Evolutionary conservation across 2,329 filamentous ascomycete genomes (phyloP).

Genomic region (Aspergillus ustus): DNA sequence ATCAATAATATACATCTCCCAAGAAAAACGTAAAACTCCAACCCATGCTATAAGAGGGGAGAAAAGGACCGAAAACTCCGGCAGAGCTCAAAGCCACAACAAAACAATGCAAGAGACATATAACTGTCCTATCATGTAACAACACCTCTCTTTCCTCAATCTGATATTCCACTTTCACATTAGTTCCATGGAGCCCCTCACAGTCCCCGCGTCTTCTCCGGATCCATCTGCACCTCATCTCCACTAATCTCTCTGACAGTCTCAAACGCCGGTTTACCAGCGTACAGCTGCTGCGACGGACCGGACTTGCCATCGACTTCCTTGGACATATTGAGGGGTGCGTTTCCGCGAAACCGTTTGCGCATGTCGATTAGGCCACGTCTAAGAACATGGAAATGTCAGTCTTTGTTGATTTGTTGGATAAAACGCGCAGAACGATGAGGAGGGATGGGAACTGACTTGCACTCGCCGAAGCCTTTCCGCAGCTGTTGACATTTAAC

Average conservation of each 20-base stretch:
- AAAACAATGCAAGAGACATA: background rate
- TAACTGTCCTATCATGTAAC: background rate
- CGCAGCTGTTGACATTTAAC: conserved; percentile 90
- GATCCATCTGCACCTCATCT: conserved; percentile 62
- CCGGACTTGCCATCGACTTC: conserved; percentile 58
- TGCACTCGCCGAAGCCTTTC: conserved; percentile 92
- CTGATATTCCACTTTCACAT: background rate
- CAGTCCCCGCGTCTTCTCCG: conserved; percentile 53
- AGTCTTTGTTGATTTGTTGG: background rate
- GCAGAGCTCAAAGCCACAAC: background rate
- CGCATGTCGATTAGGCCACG: conserved; percentile 98
- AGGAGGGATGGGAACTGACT: conserved; percentile 48
- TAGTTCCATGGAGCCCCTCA: conserved; percentile 23
- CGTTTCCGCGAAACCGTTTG: conserved; percentile 94
- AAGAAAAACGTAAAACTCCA: conserved; percentile 21
- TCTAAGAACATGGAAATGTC: conserved; percentile 27
- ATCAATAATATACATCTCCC: conserved; percentile 3
- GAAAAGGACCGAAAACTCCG: background rate
- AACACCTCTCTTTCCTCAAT: background rate
- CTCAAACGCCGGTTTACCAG: conserved; percentile 73
- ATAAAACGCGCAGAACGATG: background rate
- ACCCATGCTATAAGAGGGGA: conserved; percentile 22
- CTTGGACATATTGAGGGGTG: conserved; percentile 74
- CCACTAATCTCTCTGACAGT: conserved; percentile 69
- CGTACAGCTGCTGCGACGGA: conserved; percentile 73